Conservation (phyloP, 768 basidiomycete genomes). For the Xerocomellus amylosporus region DNA sequence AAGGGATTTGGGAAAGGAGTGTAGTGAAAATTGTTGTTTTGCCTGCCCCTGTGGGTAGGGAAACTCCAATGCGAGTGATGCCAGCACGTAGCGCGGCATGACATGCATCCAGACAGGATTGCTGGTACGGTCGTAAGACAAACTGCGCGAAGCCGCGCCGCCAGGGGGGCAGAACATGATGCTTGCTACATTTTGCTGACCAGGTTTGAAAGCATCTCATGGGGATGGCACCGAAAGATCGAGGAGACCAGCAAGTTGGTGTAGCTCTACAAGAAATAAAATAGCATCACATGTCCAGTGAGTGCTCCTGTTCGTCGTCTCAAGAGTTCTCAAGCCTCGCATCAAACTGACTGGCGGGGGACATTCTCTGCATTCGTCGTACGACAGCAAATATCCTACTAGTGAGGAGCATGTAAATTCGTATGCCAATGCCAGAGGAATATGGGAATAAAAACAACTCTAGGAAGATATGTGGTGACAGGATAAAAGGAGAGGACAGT, state of each 20-base stretch:
- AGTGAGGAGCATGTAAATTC: slow-evolving; percentile 27
- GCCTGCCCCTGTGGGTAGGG: slow-evolving; percentile 78
- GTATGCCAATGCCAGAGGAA: slow-evolving; percentile 17
- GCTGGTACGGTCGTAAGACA: slow-evolving; percentile 83
- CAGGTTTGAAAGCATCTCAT: slow-evolving; percentile 13
- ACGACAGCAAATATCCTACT: slow-evolving; percentile 15
- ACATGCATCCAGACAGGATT: slow-evolving; percentile 75
- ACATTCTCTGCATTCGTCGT: slow-evolving; percentile 17
- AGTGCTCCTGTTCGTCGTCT: no score
- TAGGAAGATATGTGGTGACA: slow-evolving; percentile 28
- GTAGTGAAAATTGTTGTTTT: slow-evolving; percentile 93
- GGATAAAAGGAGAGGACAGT: slow-evolving; percentile 31
- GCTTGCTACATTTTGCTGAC: slow-evolving; percentile 1
- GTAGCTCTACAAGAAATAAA: neutral
- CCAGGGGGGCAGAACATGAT: neutral
- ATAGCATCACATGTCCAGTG: no score
- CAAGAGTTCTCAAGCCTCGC: neutral
- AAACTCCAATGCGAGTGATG: slow-evolving; percentile 75
- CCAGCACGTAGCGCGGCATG: slow-evolving; percentile 65
- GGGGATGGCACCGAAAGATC: neutral
- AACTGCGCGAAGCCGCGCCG: slow-evolving; percentile 15
- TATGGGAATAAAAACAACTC: slow-evolving; percentile 35
- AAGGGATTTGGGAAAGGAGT: slow-evolving; percentile 62
- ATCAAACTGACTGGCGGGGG: neutral
- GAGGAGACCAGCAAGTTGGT: neutral